Evolutionary conservation across 1,284 basidiomycete genomes (phyloP), one percentile per base, ranked within the genome.

Genomic region (Tilletia horrida): DNA sequence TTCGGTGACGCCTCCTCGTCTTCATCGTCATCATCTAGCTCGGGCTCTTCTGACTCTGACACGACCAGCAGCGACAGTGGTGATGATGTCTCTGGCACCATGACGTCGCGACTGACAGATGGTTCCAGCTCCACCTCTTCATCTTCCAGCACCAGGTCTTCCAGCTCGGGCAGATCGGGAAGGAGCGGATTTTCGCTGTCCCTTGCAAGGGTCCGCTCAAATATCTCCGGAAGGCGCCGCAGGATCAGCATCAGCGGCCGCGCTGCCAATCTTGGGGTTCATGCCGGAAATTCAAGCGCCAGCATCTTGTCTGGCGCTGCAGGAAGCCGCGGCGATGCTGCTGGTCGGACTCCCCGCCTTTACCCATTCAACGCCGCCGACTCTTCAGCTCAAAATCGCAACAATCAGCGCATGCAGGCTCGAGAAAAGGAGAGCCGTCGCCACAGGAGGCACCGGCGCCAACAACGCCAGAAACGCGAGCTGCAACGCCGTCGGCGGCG

Each of bases 1-100:
- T 81, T 81, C 59, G 79, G 78, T n/a, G 75, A 77, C 21, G 66
- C 50, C 47, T 27, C 25, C 27, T 66, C 66, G 14, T 66, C 66
- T 18, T 61, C 52, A 52, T 62, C 61, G 18, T 31, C 27, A 13
- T 59, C 29, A 27, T 31, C 27, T 8, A 59, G 55, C 29, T 44
- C 40, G 2, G 35, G 55, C 27, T 29, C 27, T 16, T 31, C 27
- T 40, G 16, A 16, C 29, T 27, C n/a, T 29, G 35, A 40, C n/a
- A 25, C 63, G 21, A 65, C 40, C 16, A 25, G 42, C 43, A 65
- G 50, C 40, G 50, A 47, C 25, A 42, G 18, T 8, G 42, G 25
- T 27, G 47, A 29, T 18, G 11, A 25, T 27, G 16, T 59, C 13
- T 59, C 55, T 7, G 55, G 55, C n/a, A 59, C 55, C 0, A 29